These are phyloP conservation scores for Plenodomus tracheiphilus DNA, from an alignment of 2,329 filamentous ascomycete species.

Conservation along the genomic window DNA sequence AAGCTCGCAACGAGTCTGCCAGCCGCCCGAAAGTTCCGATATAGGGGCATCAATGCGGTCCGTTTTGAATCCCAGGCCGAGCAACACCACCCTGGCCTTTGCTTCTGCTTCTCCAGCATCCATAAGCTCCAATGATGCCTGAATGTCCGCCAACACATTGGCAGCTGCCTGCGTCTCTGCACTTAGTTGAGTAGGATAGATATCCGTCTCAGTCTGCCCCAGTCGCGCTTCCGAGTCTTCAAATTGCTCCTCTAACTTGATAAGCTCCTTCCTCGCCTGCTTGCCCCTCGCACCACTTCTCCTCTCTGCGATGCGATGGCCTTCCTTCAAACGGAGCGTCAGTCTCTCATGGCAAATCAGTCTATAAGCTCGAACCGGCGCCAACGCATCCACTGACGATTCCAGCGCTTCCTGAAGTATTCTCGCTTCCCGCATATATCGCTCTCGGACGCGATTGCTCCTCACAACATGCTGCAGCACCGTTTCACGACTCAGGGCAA, in stretches of 20 bases:
- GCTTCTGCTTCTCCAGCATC: conserved; percentile 66
- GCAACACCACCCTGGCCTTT: conserved; percentile 63
- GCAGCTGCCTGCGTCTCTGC: conserved; percentile 70
- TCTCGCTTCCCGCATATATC: conserved; percentile 64
- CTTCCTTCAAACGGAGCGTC: conserved; percentile 65
- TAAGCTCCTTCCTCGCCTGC: conserved; percentile 74
- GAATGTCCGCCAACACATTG: conserved; percentile 70
- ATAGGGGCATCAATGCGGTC: conserved; percentile 62
- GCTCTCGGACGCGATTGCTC: conserved; percentile 55
- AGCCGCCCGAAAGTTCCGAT: conserved; percentile 70
- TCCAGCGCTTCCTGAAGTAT: conserved; percentile 66
- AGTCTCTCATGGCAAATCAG: conserved; percentile 65
- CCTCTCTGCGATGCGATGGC: conserved; percentile 73
- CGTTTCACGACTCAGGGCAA: conserved; percentile 40
- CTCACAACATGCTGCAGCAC: conserved; percentile 70
- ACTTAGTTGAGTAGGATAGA: conserved; percentile 61
- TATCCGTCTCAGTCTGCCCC: conserved; percentile 59
- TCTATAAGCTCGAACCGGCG: conserved; percentile 64
- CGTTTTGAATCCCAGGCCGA: conserved; percentile 72
- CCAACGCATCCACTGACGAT: conserved; percentile 56
- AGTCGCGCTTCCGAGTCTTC: conserved; percentile 57
- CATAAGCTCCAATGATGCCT: conserved; percentile 65
- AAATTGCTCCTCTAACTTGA: conserved; percentile 68
- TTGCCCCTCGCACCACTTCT: conserved; percentile 75
- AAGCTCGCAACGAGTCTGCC: conserved; percentile 49